Evolutionary conservation across 306 rosid genomes (phyloP).

Genomic region (Prinsepia uniflora): DNA sequence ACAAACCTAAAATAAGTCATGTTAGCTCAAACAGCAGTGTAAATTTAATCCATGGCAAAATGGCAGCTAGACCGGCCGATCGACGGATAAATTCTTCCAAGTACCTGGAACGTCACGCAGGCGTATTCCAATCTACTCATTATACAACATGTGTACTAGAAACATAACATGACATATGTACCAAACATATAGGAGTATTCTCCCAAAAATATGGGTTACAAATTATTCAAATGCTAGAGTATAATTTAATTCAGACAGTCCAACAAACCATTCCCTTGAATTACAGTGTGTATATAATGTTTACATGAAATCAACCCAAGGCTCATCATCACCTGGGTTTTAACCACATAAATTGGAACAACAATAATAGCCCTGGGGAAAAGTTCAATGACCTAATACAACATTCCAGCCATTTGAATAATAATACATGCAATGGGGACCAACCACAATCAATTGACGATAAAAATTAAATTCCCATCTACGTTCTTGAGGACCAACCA

Average conservation of each 20-base stretch:
- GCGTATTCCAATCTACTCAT: too few relatives aligned
- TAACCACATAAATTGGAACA: conserved; percentile 27
- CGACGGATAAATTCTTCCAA: too few relatives aligned
- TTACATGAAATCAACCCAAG: conserved; percentile 33
- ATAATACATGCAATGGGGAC: conserved; percentile 12
- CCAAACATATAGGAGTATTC: too few relatives aligned
- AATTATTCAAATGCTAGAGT: too few relatives aligned
- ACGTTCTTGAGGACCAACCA: not conserved
- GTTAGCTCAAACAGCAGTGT: too few relatives aligned
- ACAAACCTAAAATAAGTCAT: too few relatives aligned
- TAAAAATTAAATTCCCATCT: conserved; percentile 4
- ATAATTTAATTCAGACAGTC: not conserved
- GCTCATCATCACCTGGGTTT: conserved; percentile 19
- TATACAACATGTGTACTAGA: too few relatives aligned
- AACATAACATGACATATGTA: too few relatives aligned
- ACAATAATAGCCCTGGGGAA: conserved; percentile 31
- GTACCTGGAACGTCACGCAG: too few relatives aligned
- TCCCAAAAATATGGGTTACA: too few relatives aligned
- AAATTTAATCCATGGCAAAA: too few relatives aligned
- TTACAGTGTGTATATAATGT: conserved; percentile 24
- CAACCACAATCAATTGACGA: conserved; percentile 6
- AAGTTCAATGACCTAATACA: conserved; percentile 21
- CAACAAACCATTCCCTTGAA: conserved; percentile 20
- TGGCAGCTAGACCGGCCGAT: too few relatives aligned
- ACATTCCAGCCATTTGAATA: conserved; percentile 19